Percentiles rank a stretch among this genome's conserved stretches.
phyloP scores from a whole-genome alignment of 2,329 filamentous ascomycete genomes.

The Aspergillus tanneri region DNA sequence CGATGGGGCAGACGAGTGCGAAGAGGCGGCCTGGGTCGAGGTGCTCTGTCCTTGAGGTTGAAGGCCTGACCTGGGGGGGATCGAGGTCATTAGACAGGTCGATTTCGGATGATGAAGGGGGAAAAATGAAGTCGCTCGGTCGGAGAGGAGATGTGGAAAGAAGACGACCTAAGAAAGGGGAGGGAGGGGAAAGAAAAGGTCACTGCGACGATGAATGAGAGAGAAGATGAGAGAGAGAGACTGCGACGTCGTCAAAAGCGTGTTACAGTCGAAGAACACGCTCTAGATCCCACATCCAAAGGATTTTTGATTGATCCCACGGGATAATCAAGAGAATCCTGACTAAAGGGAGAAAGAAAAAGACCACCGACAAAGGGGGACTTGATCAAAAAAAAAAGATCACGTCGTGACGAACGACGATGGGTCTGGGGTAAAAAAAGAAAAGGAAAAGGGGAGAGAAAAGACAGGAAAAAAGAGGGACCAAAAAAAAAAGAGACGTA shows the following conservation, averaged over 20 bases:
- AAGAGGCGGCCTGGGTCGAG: constrained; percentile 50
- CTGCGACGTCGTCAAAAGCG: constrained; percentile 21
- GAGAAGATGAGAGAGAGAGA: constrained; percentile 1
- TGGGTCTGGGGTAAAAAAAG: constrained; percentile 18
- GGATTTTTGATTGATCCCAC: constrained; percentile 16
- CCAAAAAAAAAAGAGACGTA: constrained; percentile 10
- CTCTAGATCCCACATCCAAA: constrained; percentile 24
- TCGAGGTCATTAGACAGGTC: constrained; percentile 62
- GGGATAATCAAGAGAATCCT: constrained; percentile 13
- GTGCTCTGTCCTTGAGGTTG: constrained; percentile 51
- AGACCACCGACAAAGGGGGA: constrained; percentile 19
- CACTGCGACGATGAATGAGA: constrained; percentile 5
- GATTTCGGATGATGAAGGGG: not conserved
- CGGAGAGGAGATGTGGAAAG: constrained; percentile 19
- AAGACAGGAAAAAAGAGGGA: constrained; percentile 18
- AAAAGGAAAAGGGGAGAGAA: constrained; percentile 12
- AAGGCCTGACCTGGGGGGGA: constrained; percentile 48
- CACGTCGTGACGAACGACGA: constrained; percentile 25
- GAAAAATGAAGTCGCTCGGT: constrained; percentile 3
- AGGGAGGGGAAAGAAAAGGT: constrained; percentile 6
- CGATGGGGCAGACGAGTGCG: constrained; percentile 48
- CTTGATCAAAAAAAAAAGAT: constrained; percentile 8
- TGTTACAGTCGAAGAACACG: constrained; percentile 22
- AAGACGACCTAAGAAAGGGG: constrained; percentile 16
- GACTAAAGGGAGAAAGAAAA: constrained; percentile 9